Percentiles rank a stretch among this genome's conserved stretches.
Conservation (phyloP, 805 yeast genomes). For the Kockiozyma suomiensis region DNA sequence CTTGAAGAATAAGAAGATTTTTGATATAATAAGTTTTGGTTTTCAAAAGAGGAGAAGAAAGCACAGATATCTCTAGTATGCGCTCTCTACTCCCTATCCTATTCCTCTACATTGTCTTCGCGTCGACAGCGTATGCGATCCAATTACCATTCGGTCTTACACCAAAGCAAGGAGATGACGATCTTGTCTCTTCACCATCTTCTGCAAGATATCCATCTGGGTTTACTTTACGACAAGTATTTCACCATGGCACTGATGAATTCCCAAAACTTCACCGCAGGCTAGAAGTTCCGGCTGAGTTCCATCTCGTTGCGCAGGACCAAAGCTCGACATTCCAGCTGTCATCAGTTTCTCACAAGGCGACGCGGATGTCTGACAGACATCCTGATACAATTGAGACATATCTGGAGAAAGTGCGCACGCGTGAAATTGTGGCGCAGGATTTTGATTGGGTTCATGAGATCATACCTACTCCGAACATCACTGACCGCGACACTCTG, state of each 20-base stretch:
- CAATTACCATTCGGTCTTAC: constrained; percentile 24
- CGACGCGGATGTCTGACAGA: constrained; percentile 48
- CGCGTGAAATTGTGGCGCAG: constrained; percentile 9
- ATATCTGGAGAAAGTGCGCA: constrained; percentile 45
- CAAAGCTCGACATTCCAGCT: constrained; percentile 6
- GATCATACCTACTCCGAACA: constrained; percentile 60
- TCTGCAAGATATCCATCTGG: constrained; percentile 22
- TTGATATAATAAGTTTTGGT: no score
- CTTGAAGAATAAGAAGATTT: no score
- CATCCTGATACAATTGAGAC: constrained; percentile 67
- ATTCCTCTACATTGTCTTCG: not conserved
- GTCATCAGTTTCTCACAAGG: constrained; percentile 13
- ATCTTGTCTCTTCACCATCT: not conserved
- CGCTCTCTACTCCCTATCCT: not conserved
- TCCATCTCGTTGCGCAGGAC: constrained; percentile 9
- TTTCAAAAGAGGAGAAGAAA: no score
- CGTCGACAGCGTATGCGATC: constrained; percentile 10
- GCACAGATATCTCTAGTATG: not conserved
- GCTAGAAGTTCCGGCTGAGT: constrained; percentile 24
- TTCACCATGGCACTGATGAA: constrained; percentile 31
- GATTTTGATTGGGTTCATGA: constrained; percentile 33
- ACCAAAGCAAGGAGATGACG: not conserved
- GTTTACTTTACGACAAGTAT: constrained; percentile 30
- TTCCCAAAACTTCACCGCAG: constrained; percentile 24
- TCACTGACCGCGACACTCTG: constrained; percentile 73